Percentiles rank a stretch among this genome's conserved stretches.
Evolutionary conservation across 345 rosid genomes (phyloP).

Genomic region (Eutrema yunnanense): DNA sequence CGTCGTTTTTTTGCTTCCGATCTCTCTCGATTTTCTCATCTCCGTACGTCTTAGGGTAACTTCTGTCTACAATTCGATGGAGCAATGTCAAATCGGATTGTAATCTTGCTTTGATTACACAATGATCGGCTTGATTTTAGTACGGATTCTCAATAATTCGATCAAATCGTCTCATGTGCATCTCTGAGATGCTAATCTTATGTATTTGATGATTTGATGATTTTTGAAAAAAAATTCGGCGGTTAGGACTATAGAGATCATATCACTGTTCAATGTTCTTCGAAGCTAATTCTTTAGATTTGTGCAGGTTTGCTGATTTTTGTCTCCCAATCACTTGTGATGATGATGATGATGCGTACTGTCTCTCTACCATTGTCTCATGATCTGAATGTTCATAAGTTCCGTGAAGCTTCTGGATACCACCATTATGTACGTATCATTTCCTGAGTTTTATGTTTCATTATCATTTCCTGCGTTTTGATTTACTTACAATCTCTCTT

Average conservation of each 20-base stretch:
- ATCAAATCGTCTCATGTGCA: neutral
- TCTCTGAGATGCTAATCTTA: neutral
- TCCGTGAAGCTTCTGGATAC: conserved; percentile 32
- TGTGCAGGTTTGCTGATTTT: conserved; percentile 5
- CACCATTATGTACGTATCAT: conserved; percentile 25
- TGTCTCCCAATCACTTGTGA: neutral
- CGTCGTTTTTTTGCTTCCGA: conserved; percentile 8
- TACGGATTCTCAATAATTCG: neutral
- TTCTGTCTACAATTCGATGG: neutral
- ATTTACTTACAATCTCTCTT: neutral
- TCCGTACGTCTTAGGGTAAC: neutral
- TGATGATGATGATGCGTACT: conserved; percentile 40
- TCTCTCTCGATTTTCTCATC: conserved; percentile 5
- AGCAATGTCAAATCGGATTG: neutral
- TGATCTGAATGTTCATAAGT: conserved; percentile 38
- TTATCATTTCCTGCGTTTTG: neutral
- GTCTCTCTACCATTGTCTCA: conserved; percentile 47
- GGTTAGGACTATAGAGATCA: neutral
- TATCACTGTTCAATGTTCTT: neutral
- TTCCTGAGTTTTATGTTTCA: neutral
- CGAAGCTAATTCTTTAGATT: neutral
- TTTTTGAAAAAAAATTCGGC: neutral
- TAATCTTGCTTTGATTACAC: neutral
- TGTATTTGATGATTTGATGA: neutral
- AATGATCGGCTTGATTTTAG: neutral